Base-by-base conservation (phyloP, 768 basidiomycete species). In the Pleurotus giganteus region DNA sequence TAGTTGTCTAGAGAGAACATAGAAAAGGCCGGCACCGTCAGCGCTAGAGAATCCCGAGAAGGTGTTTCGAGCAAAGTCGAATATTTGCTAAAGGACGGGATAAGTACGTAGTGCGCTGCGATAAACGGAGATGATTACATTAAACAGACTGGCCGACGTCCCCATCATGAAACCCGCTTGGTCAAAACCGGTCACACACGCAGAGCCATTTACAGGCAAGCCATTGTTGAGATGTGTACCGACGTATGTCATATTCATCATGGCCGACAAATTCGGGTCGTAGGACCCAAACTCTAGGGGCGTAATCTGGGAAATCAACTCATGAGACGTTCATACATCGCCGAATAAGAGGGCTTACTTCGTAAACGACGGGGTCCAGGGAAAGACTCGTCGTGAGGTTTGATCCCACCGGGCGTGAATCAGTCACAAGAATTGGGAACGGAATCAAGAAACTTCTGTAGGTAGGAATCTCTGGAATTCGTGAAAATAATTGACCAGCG, bases 151-250 rank as follows among this genome's bases (percentile, higher is more conserved):
- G 15, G 88, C 81, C 32, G 89, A 90, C 2, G 82, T 82, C 7
- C 88, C 91, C 75, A 90, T 86, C 29, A 92, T 65, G 65, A 90
- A 93, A 0, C 78, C 79, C 0, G 78, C 80, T 65, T 88, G 87
- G 63, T 92, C 89, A 61, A 91, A 92, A 5, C 84, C 85, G 4
- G 78, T 80, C 11, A 85, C 84, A 65, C 93, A 95, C 1, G 80
- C 68, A 9, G 82, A 79, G 4, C 72, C 66, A 57, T 81, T 83
- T 9, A 68, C 70, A 0, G 86, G 77, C 55, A 72, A 62, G 2
- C 87, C 89, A 54, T 85, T 79, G 21, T 68, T 65, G 15, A 92
- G 64, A 57, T 76, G 74, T 0, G 89, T 90, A 4, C 93, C 93
- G 4, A 81, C 76, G 59, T 78, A 83, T 0, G 79, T 69, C 24